Conservation (phyloP, 257 asterid genomes). For the Solanum okadae region DNA sequence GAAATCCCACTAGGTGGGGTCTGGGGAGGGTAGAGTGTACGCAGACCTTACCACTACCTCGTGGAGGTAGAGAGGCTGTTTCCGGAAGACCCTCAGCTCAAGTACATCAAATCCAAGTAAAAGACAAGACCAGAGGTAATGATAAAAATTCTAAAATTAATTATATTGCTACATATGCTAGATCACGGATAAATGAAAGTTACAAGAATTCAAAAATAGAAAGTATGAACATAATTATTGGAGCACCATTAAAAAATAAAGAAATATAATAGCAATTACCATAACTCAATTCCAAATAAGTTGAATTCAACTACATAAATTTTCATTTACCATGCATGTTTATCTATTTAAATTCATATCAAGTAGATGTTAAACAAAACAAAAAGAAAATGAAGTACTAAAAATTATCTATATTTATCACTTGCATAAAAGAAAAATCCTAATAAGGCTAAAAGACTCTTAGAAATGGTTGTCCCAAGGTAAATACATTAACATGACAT, state of each 20-base stretch:
- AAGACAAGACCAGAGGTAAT: neutral
- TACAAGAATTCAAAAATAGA: neutral
- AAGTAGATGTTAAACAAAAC: neutral
- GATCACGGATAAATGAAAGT: neutral
- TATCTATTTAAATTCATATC: neutral
- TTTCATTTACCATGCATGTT: neutral
- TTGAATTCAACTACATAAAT: neutral
- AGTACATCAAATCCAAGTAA: too few relatives aligned
- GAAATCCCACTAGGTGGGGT: too few relatives aligned
- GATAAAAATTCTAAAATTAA: neutral
- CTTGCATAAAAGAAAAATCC: neutral
- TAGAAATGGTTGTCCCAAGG: neutral
- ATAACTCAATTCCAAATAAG: neutral
- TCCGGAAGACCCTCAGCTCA: too few relatives aligned
- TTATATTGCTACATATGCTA: neutral
- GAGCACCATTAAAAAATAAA: neutral
- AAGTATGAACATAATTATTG: neutral
- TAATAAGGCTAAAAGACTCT: neutral
- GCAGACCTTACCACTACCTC: too few relatives aligned
- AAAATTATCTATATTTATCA: neutral
- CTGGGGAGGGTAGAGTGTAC: too few relatives aligned
- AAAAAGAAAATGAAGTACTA: neutral
- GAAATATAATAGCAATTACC: neutral
- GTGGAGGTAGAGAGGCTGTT: too few relatives aligned
- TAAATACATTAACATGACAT: neutral